Evolutionary conservation across 306 rosid species (phyloP).

Genomic region (Rubus idaeus): DNA sequence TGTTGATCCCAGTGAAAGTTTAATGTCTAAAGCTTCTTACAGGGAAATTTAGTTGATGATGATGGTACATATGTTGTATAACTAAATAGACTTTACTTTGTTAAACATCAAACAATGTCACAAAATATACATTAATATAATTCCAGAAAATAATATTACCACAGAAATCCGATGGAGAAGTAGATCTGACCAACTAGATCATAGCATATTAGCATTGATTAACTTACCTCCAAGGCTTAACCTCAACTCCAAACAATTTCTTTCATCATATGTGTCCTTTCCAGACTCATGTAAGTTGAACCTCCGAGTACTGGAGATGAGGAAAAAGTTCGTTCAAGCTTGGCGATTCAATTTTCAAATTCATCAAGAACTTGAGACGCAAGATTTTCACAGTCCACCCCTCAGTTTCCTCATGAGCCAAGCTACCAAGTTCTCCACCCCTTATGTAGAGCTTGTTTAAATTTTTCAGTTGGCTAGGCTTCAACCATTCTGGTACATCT

Average conservation of each 20-base stretch:
- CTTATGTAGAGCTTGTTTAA: constrained; percentile 25
- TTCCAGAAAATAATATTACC: too few species aligned
- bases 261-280: constrained; percentile 28
- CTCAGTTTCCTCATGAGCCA: neutral
- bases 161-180: too few species aligned
- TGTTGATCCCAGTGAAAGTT: too few species aligned
- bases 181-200: too few species aligned
- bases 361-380: constrained; percentile 29
- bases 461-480: neutral
- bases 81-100: too few species aligned
- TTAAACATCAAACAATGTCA: too few species aligned
- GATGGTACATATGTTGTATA: too few species aligned
- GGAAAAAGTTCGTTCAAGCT: constrained; percentile 12
- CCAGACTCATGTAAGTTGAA: constrained; percentile 18
- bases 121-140: too few species aligned
- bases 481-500: constrained; percentile 11
- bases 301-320: constrained; percentile 16
- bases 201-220: too few species aligned
- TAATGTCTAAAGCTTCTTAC: too few species aligned
- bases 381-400: constrained; percentile 15
- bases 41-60: too few species aligned
- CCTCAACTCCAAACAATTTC: constrained; percentile 27
- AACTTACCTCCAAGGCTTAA: too few species aligned
- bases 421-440: neutral
- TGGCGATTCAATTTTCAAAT: neutral